A percentile compares a stretch with the other conserved stretches of the same genome.
Evolutionary conservation across 2,329 filamentous ascomycete species (phyloP).

Genomic region (Aspergillus pseudotamarii): DNA sequence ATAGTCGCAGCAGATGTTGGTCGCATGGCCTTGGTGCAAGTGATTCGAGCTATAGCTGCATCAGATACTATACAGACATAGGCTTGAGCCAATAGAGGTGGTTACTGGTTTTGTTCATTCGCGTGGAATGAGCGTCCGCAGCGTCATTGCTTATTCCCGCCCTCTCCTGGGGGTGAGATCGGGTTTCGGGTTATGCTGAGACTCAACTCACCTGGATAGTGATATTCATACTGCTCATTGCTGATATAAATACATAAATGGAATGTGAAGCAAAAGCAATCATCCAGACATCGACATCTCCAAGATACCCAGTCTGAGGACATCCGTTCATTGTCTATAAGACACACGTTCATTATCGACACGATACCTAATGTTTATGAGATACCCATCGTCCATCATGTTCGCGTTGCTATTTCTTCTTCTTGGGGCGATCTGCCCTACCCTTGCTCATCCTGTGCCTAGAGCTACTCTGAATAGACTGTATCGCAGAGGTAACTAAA

Average conservation of each 20-base stretch:
- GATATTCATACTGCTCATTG: background rate
- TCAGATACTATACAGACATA: too few species aligned
- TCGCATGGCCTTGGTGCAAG: too few species aligned
- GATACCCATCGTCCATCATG: background rate
- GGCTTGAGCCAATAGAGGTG: too few species aligned
- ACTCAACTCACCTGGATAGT: background rate
- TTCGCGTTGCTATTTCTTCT: background rate
- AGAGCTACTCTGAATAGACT: background rate
- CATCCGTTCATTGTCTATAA: background rate
- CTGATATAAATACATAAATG: background rate
- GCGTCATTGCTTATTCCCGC: background rate
- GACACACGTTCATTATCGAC: too few species aligned
- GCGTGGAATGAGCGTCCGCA: background rate
- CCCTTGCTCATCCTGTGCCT: background rate
- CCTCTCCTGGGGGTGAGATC: background rate
- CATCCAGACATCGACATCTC: background rate
- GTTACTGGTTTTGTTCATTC: background rate
- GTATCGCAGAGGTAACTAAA: background rate
- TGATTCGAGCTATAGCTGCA: too few species aligned
- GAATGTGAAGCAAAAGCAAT: background rate
- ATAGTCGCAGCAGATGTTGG: background rate
- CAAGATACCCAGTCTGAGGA: background rate
- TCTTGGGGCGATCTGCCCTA: background rate
- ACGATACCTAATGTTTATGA: background rate
- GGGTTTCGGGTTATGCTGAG: too few species aligned